These are phyloP conservation scores for Apiotrichum siamense DNA, from an alignment of 1,284 basidiomycete genomes.

Conservation along the genomic window DNA sequence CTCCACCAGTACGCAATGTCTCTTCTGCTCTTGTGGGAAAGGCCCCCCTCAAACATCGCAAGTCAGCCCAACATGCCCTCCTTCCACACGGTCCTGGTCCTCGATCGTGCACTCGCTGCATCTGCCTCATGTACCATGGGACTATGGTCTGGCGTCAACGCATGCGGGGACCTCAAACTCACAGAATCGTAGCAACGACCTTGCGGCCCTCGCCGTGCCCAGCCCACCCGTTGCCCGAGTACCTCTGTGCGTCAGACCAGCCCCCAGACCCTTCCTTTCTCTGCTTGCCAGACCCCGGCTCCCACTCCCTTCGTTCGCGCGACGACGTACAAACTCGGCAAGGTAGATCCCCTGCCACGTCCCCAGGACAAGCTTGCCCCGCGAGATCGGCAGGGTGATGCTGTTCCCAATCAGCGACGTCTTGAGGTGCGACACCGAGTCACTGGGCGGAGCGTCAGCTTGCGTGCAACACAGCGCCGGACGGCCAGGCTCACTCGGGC, in stretches of 20 bases:
- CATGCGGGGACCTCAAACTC: neutral
- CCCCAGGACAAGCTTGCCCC: constrained; percentile 72
- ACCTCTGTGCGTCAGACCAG: constrained; percentile 10
- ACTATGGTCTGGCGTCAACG: no score
- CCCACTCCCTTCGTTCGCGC: no score
- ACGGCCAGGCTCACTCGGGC: constrained; percentile 59
- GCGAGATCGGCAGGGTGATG: constrained; percentile 76
- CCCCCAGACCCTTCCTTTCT: no score
- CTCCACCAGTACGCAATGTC: no score
- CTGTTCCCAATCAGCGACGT: constrained; percentile 74
- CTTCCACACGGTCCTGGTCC: no score
- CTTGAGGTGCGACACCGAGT: constrained; percentile 79
- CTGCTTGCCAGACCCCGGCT: no score
- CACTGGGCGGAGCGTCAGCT: constrained; percentile 31
- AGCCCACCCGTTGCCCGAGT: constrained; percentile 41
- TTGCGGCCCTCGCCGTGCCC: constrained; percentile 36
- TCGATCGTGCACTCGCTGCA: no score
- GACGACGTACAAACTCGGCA: constrained; percentile 23
- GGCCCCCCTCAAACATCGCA: no score
- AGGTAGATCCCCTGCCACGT: constrained; percentile 71
- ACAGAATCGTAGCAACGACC: constrained; percentile 41
- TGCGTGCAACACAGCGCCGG: no score
- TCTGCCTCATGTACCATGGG: no score
- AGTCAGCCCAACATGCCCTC: no score
- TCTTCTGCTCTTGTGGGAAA: no score